These are phyloP conservation scores for Cryptococcus sp. DNA, from an alignment of 1,284 basidiomycete species.

Conservation along the genomic window DNA sequence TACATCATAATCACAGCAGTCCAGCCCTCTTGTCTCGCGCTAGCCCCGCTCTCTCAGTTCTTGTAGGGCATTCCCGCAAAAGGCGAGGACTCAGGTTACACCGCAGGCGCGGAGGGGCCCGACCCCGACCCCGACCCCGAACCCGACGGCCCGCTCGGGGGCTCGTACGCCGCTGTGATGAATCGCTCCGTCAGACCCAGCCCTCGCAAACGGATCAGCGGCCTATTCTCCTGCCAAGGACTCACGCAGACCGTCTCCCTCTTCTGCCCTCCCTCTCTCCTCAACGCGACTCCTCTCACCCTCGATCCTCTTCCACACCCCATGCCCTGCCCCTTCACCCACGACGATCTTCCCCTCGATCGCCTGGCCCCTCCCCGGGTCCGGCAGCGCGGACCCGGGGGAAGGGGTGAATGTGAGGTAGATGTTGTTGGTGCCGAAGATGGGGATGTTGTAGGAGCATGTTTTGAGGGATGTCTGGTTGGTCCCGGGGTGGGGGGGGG, in stretches of 20 bases:
- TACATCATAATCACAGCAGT: no score
- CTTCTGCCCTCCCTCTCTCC: conserved; percentile 21
- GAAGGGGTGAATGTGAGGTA: conserved; percentile 36
- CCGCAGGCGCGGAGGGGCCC: no score
- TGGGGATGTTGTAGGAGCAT: conserved; percentile 39
- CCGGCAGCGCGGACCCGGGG: conserved; percentile 23
- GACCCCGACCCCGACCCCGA: background rate
- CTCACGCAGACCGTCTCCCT: conserved; percentile 39
- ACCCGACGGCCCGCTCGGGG: background rate
- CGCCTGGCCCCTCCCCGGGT: conserved; percentile 31
- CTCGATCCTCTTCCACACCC: conserved; percentile 44
- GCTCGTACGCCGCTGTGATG: background rate
- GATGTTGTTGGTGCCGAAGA: conserved; percentile 40
- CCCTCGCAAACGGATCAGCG: no score
- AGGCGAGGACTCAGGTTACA: no score
- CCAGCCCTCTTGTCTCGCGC: no score
- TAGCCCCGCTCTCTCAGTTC: no score
- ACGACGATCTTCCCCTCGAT: conserved; percentile 35
- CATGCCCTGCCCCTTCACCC: conserved; percentile 40
- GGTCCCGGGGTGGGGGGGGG: no score
- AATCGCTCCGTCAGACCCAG: no score
- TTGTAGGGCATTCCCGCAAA: no score
- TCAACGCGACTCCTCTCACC: conserved; percentile 30
- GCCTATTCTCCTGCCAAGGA: no score
- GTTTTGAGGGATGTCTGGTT: conserved; percentile 18